Percentiles rank a stretch among this genome's conserved stretches.
Conservation (phyloP, 2,329 filamentous ascomycete species). For the Aspergillus bombycis region DNA sequence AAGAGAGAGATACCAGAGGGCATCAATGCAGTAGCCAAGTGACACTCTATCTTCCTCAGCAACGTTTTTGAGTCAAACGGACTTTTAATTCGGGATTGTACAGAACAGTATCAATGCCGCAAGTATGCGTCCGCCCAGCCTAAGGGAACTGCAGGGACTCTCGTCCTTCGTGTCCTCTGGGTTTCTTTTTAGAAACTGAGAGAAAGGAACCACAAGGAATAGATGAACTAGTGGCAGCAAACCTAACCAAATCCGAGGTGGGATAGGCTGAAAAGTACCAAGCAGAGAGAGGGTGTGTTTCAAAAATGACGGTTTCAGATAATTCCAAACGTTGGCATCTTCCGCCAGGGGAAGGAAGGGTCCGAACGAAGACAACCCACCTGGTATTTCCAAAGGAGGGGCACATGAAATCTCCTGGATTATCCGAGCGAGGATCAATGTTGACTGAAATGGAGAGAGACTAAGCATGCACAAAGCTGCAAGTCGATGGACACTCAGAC, state of each 20-base stretch:
- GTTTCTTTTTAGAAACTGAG: conserved; percentile 17
- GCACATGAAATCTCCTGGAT: conserved; percentile 17
- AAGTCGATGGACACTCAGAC: conserved; percentile 18
- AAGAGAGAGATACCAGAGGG: conserved; percentile 8
- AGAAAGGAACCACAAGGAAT: conserved; percentile 5
- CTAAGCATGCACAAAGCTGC: conserved; percentile 24
- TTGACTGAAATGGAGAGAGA: conserved; percentile 11
- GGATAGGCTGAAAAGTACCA: conserved; percentile 24
- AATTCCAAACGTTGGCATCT: conserved; percentile 25
- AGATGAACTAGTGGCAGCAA: conserved; percentile 12
- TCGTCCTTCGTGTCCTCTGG: conserved; percentile 21
- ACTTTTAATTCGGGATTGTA: conserved; percentile 28
- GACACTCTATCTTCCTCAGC: conserved; percentile 24
- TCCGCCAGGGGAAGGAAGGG: conserved; percentile 20
- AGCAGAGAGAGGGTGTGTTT: conserved; percentile 26
- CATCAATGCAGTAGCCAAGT: conserved; percentile 21
- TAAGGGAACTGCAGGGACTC: conserved; percentile 39
- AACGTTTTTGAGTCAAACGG: conserved; percentile 27
- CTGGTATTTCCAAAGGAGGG: conserved; percentile 13
- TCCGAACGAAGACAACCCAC: conserved; percentile 16
- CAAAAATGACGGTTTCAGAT: conserved; percentile 30
- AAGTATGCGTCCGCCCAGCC: conserved; percentile 22
- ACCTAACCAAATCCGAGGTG: conserved; percentile 23
- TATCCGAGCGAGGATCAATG: conserved; percentile 17
- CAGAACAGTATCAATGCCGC: conserved; percentile 23